A percentile compares a stretch with the other conserved stretches of the same genome.
Evolutionary conservation across 1,284 basidiomycete species (phyloP).

Genomic region (Trichosporon sp.): DNA sequence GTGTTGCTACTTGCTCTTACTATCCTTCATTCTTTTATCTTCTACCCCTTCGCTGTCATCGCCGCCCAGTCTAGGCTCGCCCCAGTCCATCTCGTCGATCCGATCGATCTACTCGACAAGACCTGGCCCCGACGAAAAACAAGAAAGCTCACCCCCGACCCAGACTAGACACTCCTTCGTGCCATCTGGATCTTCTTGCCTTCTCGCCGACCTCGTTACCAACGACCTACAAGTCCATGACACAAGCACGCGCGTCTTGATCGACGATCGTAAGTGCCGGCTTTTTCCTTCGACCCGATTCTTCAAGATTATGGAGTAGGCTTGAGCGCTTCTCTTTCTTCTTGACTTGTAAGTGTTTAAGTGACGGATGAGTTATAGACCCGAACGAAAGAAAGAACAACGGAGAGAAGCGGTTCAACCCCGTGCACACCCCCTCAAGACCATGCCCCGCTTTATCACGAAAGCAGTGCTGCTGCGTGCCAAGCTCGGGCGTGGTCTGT

Average conservation of each 20-base stretch:
- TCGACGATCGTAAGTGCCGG: conserved; percentile 1
- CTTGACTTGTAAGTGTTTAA: neutral
- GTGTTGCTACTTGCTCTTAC: neutral
- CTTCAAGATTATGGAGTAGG: neutral
- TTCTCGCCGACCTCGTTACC: no score
- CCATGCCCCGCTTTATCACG: no score
- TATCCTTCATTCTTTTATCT: neutral
- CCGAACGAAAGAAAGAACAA: neutral
- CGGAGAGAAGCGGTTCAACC: no score
- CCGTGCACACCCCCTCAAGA: no score
- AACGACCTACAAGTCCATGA: conserved; percentile 1
- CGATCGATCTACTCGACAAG: neutral
- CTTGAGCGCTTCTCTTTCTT: neutral
- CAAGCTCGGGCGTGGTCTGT: neutral
- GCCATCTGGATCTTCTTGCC: neutral
- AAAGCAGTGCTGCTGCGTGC: neutral
- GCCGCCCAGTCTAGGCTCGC: neutral
- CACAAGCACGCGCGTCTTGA: neutral
- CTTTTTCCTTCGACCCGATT: neutral
- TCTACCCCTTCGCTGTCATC: neutral
- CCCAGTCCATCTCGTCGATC: neutral
- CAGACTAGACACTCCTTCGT: neutral
- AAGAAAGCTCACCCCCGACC: neutral
- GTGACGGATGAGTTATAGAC: neutral
- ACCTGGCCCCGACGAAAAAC: neutral